Base-by-base conservation (phyloP, 176 grass and related monocot species). In the Elymus sibiricus region DNA sequence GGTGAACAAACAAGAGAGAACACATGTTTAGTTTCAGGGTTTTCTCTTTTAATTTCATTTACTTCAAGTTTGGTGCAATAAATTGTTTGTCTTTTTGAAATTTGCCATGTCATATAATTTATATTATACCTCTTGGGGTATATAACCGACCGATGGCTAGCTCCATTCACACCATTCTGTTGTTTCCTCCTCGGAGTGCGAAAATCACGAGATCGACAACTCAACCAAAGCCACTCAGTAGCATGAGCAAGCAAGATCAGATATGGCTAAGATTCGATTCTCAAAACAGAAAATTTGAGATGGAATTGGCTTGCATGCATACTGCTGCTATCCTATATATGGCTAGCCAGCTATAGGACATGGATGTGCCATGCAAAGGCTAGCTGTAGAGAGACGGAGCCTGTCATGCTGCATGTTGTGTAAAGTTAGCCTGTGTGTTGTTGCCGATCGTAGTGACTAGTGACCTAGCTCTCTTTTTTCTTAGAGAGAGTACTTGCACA, bases 351-450 rank as follows among this genome's bases (percentile, higher is more conserved):
- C 22, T 32, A 32, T 64, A 65, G 59, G 82, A 51, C 9, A 84
- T 65, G 71, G 72, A 76, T 53, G 28, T 77, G 72, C 42, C 25
- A 47, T 64, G 27, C 19, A 76, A 76, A 64, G 70, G 56, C 39
- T 74, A 76, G 19, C 39, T 34, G 58, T 46, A 84, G 34, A 37
- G 71, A 64, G 62, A 28, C 43, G 71, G 71, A 28, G 37, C 29
- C 71, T 89, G 76, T 79, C 58, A 27, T 24, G 75, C 74, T 69
- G 63, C 32, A 11, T 69, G 63, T 3, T 27, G 80, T n/a, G 22
- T 46, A 44, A 74, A 46, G 43, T 74, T 74, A 42, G 42, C 71
- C 12, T 46, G 14, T 7, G 40, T 44, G 6, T 27, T 74, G n/a
- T 74, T 47, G 70, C 68, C 53, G 53, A 22, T 58, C 55, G 55